Base-by-base conservation (phyloP, 2,329 filamentous ascomycete genomes). In the Exophiala lecanii-corni region DNA sequence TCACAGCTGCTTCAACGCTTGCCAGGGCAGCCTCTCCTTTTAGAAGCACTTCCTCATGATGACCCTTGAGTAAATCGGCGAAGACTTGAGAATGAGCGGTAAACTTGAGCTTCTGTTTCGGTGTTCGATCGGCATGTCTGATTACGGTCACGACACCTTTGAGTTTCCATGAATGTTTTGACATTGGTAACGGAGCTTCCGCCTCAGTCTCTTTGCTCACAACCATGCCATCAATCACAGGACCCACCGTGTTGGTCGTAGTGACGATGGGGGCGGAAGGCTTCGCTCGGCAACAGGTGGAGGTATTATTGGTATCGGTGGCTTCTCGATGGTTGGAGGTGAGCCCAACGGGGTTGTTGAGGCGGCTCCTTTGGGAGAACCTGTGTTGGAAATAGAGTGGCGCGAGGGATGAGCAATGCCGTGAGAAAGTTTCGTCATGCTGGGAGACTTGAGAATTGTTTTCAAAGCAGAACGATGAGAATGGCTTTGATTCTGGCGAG, bases 51-150 rank as follows among this genome's bases (percentile, higher is more conserved):
- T 98, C 92, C 64, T 97, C 91, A 58, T 94, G 87, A 58, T 98
- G 91, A 0, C 92, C 92, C 61, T 91, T 94, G 31, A 98, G 77
- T 3, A 98, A 74, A 52, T 94, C 86, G 51, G 98, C 89, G 59
- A 98, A 98, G 0, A 92, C 92, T 50, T 89, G 87, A 0, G 89
- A 94, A 60, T 98, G 92, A 57, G 98, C 97, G 0, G 92, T 98
- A 59, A 97, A 98, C 63, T 98, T 98, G 74, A 96, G 96, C 63
- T 98, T 98, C 59, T 98, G 92, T 68, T 98, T 98, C 2, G 92
- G 92, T 1, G 92, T 98, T 43, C 92, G 84, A 67, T 98, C 92
- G 2, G 94, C 94, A 65, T 98, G 92, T 19, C 92, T 81, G 53
- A 98, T 89, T 12, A 98, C 92, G 2, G 89, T 91, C 1, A 98